Evolutionary conservation across 805 yeast species (phyloP).

Genomic region (Candida incommunis): DNA sequence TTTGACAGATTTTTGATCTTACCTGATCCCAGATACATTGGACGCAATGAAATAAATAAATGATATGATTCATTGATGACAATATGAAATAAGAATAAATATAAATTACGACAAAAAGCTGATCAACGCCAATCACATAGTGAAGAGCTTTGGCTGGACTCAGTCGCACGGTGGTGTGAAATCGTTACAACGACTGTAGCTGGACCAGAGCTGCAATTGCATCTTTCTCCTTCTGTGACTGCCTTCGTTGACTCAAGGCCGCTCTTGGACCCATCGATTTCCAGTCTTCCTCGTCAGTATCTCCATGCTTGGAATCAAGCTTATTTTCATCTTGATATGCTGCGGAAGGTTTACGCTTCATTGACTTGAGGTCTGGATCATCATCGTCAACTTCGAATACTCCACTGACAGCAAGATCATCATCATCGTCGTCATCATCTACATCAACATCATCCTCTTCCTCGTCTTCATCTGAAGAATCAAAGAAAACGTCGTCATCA

Average conservation of each 20-base stretch:
- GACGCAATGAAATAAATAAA: too few relatives aligned
- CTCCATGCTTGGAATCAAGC: slow-evolving; percentile 28
- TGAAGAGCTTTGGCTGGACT: too few relatives aligned
- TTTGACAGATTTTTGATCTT: too few relatives aligned
- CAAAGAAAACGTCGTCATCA: slow-evolving; percentile 17
- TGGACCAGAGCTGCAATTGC: slow-evolving; percentile 59
- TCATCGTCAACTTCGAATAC: slow-evolving; percentile 25
- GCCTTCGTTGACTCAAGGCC: slow-evolving; percentile 8
- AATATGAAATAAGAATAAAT: too few relatives aligned
- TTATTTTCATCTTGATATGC: slow-evolving; percentile 3
- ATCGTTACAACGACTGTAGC: slow-evolving; percentile 27
- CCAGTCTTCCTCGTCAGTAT: slow-evolving; percentile 98
- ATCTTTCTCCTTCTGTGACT: slow-evolving; percentile 30
- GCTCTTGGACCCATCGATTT: slow-evolving; percentile 71
- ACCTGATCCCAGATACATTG: too few relatives aligned
- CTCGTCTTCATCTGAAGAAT: neutral
- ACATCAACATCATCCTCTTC: slow-evolving; percentile 11
- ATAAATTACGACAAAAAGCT: too few relatives aligned
- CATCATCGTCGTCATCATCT: slow-evolving; percentile 16
- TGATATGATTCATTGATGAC: too few relatives aligned
- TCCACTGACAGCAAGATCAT: slow-evolving; percentile 19
- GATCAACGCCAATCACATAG: too few relatives aligned
- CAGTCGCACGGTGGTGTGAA: too few relatives aligned
- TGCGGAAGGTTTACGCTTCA: slow-evolving; percentile 1
- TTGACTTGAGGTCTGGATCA: slow-evolving; percentile 20